Base-by-base conservation (phyloP, 108 stramenopile genomes). In the Bacterosira constricta region DNA sequence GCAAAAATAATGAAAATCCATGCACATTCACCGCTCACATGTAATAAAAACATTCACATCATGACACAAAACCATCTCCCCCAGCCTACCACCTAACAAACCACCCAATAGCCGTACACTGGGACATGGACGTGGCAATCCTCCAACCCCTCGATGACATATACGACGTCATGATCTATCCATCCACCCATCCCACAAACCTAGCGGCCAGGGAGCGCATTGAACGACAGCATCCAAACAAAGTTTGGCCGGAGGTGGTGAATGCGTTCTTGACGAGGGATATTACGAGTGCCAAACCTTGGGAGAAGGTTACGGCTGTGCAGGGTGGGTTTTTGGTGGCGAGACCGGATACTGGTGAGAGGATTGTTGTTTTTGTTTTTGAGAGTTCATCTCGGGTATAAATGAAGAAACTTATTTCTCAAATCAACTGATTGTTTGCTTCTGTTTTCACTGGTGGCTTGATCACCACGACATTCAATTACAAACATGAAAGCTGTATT, bases 241-340 rank as follows among this genome's bases (percentile, higher is more conserved):
- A 73, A 29, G 15, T 27, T 25, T 82, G 69, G 70, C 79, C 82
- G n/a, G 82, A 75, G 11, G 70, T n/a, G 3, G 71, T 83, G 32
- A 72, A 83, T 60, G 87, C 87, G 3, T 77, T 78, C 55, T 41
- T 88, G 6, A 88, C 87, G 1, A 64, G 82, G 46, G 87, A 88
- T 69, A 81, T 75, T 34, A 77, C 69, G 35, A 73, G 73, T 36
- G 71, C 79, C 34, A 57, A 49, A n/a, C 84, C 87, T 8, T 81
- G 87, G 46, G 72, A 83, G 50, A 68, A 61, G 31, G 54, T 75
- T 15, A 66, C 73, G 10, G 79, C 59, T 10, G 83, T 73, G 44
- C 87, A 88, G 71, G 87, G 83, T 29, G 87, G 87, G n/a, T 88
- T 88, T 60, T 60, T 83, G 47, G 84, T 85, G 20, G 73, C 75